Evolutionary conservation across 2,329 filamentous ascomycete genomes (phyloP).

Genomic region (Colletotrichum ledebouriae): DNA sequence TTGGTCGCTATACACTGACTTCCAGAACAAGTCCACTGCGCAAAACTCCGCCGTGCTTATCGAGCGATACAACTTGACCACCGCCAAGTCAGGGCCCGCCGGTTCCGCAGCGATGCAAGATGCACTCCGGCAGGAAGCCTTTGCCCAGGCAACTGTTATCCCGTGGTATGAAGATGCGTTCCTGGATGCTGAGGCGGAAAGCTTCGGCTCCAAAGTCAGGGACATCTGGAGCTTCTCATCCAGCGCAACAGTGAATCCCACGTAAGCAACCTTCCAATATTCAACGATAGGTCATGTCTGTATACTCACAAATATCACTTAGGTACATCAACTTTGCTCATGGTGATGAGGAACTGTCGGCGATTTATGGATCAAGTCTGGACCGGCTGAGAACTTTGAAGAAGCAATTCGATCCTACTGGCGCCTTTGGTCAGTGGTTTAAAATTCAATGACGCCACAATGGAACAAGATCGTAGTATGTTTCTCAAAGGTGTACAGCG

Average conservation of each 20-base stretch:
- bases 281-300: accelerated
- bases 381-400: slow-evolving; percentile 47
- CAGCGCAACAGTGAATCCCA: slow-evolving; percentile 44
- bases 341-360: slow-evolving; percentile 48
- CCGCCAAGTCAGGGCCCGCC: slow-evolving; percentile 45
- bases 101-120: slow-evolving; percentile 48
- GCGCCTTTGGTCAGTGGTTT: slow-evolving; percentile 50
- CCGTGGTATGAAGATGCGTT: slow-evolving; percentile 55
- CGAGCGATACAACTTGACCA: slow-evolving; percentile 54
- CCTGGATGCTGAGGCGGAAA: slow-evolving; percentile 52
- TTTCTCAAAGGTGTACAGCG: no score
- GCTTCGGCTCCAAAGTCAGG: slow-evolving; percentile 50
- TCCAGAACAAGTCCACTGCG: slow-evolving; percentile 50
- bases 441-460: neutral
- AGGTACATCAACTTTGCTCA: slow-evolving; percentile 52
- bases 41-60: slow-evolving; percentile 51
- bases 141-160: slow-evolving; percentile 52
- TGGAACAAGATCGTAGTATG: no score
- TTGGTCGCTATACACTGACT: slow-evolving; percentile 54
- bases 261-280: slow-evolving; percentile 12
- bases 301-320: neutral
- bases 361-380: slow-evolving; percentile 47
- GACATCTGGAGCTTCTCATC: slow-evolving; percentile 46
- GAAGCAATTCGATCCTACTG: slow-evolving; percentile 47
- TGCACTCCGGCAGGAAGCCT: slow-evolving; percentile 50